Evolutionary conservation across 2,329 filamentous ascomycete genomes (phyloP), one percentile per base, ranked within the genome.

Genomic region (Sarocladium strictum): DNA sequence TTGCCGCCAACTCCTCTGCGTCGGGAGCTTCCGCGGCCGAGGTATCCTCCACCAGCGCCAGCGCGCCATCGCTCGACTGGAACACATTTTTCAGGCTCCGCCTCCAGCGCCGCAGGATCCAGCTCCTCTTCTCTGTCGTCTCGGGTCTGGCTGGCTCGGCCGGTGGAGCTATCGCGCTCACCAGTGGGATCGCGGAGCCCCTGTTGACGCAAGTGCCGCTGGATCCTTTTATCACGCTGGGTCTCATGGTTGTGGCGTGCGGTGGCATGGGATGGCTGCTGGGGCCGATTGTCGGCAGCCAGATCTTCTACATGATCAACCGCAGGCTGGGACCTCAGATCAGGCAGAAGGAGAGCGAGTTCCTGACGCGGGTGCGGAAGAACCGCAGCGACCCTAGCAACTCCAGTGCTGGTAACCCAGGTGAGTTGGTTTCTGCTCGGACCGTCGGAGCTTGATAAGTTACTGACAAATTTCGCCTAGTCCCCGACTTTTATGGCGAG

Each of bases 401-500:
- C 54, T 95, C 91, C 58, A 96, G 90, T 38, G 86, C 94, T 62
- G 83, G 89, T 53, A 97, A 97, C 74, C 94, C 94, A 17, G 81
- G 83, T 78, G 69, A 56, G 74, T 65, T 29, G 33, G 23, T 49
- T 38, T 23, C 14, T 10, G 41, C 33, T 19, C 7, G 38, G 1
- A 12, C n/a, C n/a, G 6, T 15, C 19, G 9, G 12, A 17, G 14
- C 17, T 45, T 47, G 17, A 62, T 68, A 57, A 67, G 53, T 3
- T n/a, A n/a, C n/a, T n/a, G n/a, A n/a, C n/a, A n/a, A n/a, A n/a
- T 27, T n/a, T 7, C 47, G 6, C n/a, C 2, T 53, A 80, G 89
- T 96, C 1, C 92, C 93, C 41, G 94, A 99, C 69, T 99, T 96
- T 73, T 99, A 99, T 66, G 94, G 94, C 64, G 94, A 99, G 76